Percentiles rank a stretch among this genome's conserved stretches.
Conservation (phyloP, 108 stramenopile species). For the Nitzschia inconspicua region DNA sequence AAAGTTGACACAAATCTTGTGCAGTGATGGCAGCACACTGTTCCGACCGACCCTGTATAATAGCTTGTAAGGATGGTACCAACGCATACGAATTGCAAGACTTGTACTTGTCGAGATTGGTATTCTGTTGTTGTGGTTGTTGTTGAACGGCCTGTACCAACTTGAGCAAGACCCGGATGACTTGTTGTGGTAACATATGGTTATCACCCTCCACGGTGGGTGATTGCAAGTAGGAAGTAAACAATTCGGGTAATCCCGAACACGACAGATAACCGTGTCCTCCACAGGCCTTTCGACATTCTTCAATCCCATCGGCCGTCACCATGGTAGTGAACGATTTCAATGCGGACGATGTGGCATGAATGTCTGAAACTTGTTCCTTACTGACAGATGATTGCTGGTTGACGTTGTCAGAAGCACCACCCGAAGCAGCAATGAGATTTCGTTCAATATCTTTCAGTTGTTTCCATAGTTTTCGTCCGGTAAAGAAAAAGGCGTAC, state of each 20-base stretch:
- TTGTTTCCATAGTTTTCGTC: conserved; percentile 52
- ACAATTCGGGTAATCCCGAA: conserved; percentile 90
- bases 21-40: conserved; percentile 13
- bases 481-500: conserved; percentile 91
- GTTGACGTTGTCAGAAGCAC: too few relatives aligned
- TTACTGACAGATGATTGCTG: conserved; percentile 68
- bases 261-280: conserved; percentile 91
- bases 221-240: conserved; percentile 87
- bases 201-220: conserved; percentile 94
- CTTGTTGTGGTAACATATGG: conserved; percentile 91
- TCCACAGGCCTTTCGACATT: conserved; percentile 93
- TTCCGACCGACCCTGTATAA: conserved; percentile 23
- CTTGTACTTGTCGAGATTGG: conserved; percentile 26
- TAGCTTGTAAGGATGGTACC: conserved; percentile 41
- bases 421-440: conserved; percentile 40
- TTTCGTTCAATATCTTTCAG: conserved; percentile 72
- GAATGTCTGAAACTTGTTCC: conserved; percentile 79
- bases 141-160: conserved; percentile 56
- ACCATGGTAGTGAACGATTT: conserved; percentile 90
- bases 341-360: conserved; percentile 88
- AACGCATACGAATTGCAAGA: conserved; percentile 41
- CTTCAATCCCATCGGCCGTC: conserved; percentile 93
- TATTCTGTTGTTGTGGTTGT: neutral
- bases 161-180: conserved; percentile 81
- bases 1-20: conserved; percentile 36